Percentiles rank a stretch among this genome's conserved stretches.
Conservation (phyloP, 352 stramenopile genomes). For the Pythium aristosporum region DNA sequence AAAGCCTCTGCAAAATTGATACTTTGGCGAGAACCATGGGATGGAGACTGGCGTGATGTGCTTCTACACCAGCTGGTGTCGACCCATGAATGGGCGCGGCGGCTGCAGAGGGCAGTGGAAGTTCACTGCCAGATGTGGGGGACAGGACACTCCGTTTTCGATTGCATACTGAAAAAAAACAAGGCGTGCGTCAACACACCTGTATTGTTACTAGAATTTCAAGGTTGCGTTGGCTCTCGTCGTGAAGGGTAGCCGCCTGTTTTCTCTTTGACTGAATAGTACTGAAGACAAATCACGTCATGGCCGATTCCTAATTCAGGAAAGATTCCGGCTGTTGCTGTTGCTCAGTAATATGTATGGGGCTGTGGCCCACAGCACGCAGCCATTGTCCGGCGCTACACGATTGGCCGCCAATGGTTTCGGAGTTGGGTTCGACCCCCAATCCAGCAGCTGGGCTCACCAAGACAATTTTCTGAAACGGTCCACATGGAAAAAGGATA, state of each 20-base stretch:
- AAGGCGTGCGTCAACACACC: no score
- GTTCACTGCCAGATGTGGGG: slow-evolving; percentile 1
- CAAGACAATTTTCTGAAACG: background rate
- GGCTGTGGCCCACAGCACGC: no score
- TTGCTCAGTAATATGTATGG: background rate
- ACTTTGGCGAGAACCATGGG: background rate
- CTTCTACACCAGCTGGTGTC: slow-evolving; percentile 13
- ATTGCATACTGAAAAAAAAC: background rate
- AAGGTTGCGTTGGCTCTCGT: background rate
- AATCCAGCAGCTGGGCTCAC: background rate
- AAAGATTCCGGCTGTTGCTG: background rate
- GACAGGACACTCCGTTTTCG: background rate
- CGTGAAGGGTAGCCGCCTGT: background rate
- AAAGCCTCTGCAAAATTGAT: background rate
- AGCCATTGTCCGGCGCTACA: no score
- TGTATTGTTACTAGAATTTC: no score
- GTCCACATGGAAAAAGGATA: background rate
- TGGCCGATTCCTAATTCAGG: background rate
- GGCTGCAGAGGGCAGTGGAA: background rate
- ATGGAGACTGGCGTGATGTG: slow-evolving; percentile 12
- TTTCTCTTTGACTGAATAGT: slow-evolving; percentile 11
- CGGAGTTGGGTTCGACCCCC: background rate
- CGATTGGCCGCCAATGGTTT: no score
- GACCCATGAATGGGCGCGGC: background rate
- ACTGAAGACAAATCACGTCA: slow-evolving; percentile 17